Percentiles rank a stretch among this genome's conserved stretches.
These are phyloP conservation scores for Trichoderma pleuroti DNA, from an alignment of 2,329 filamentous ascomycete species.

Conservation along the genomic window DNA sequence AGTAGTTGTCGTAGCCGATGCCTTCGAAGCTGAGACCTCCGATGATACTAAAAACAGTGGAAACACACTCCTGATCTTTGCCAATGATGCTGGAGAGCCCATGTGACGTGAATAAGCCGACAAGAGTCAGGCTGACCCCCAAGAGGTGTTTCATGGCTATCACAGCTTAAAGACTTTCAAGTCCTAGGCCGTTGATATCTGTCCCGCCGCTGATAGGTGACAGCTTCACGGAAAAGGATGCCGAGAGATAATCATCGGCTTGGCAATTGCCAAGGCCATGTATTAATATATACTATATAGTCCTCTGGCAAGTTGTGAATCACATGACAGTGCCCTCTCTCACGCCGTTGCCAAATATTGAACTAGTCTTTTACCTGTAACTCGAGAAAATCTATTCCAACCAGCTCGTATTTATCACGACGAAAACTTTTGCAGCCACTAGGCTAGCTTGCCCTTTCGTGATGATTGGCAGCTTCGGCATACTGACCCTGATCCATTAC, in stretches of 20 bases:
- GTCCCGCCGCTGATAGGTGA: neutral
- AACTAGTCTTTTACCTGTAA: neutral
- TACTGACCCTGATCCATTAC: neutral
- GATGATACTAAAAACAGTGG: neutral
- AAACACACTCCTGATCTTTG: slow-evolving; percentile 3
- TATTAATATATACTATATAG: neutral
- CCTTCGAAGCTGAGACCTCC: slow-evolving; percentile 7
- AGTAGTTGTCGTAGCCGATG: neutral
- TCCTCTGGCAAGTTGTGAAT: neutral
- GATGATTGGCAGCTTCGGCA: neutral
- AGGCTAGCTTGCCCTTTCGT: neutral
- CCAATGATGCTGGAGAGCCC: neutral
- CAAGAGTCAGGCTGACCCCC: neutral
- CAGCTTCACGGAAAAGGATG: neutral
- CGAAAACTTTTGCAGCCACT: neutral
- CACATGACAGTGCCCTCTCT: neutral
- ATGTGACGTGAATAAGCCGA: neutral
- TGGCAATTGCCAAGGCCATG: neutral
- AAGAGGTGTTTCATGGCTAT: neutral
- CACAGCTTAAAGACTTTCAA: neutral
- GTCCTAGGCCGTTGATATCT: neutral
- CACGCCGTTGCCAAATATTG: neutral
- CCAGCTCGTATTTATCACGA: neutral
- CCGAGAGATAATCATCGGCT: neutral
- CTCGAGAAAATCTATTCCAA: neutral